Evolutionary conservation across 495 filamentous ascomycete genomes (phyloP), one percentile per base, ranked within the genome.

Genomic region (Amniculicola lignicola): DNA sequence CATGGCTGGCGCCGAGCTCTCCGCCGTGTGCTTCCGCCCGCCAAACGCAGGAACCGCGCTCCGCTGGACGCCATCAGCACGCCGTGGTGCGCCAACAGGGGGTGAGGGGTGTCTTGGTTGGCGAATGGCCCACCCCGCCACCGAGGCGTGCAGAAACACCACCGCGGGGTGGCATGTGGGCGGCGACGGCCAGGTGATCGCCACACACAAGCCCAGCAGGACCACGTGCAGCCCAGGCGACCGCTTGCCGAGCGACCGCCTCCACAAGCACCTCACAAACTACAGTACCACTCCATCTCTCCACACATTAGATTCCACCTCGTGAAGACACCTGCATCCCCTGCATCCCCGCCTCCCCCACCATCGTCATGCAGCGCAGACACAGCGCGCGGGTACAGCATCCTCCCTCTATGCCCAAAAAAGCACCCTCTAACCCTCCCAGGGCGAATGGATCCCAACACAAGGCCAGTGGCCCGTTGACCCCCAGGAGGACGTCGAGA

Each of bases 381-480:
- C 59, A 62, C 27, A 62, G 59, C 46, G 57, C 57, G 54, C 53
- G 49, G 50, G 57, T 60, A 60, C 27, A 1, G 10, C 45, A 25
- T 15, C 5, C 37, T 22, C 27, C 36, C 46, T 14, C 42, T 15
- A 14, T 11, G 3, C 51, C 7, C 29, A n/a, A 43, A 23, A 11
- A n/a, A n/a, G n/a, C n/a, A n/a, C 51, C 18, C 24, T 33, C 24
- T 49, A 16, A 40, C 19, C 21, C 33, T 2, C 21, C 28, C 54
- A 58, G 54, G 61, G 61, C 41, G 61, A 59, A 24, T 64, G 55
- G 61, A 68, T 71, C 46, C 71, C 71, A 27, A 40, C 59, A 36
- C 69, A 74, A 4, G 82, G 83, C 39, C 63, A 83, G 55, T 87
- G 83, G 83, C 83, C 83, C 18, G 81, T 81, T 22, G 80, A 81